These are phyloP conservation scores for Plantago ovata DNA, from an alignment of 257 asterid genomes.

Conservation along the genomic window DNA sequence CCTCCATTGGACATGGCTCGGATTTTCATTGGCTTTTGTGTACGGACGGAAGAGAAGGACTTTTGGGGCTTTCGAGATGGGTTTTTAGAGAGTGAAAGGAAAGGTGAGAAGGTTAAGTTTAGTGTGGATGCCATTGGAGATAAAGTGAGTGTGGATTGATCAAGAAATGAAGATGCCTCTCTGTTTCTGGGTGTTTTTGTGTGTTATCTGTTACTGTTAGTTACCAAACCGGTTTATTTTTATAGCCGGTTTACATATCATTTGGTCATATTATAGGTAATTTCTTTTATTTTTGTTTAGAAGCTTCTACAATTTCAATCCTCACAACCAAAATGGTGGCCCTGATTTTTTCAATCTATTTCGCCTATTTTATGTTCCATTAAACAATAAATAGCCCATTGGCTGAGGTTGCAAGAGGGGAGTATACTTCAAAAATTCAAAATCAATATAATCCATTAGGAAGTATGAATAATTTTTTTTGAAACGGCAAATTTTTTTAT, in stretches of 20 bases:
- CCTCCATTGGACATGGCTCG: slow-evolving; percentile 26
- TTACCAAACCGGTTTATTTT: slow-evolving; percentile 6
- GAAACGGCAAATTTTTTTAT: no score
- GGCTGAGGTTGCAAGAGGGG: no score
- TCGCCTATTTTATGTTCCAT: no score
- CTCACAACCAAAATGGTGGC: no score
- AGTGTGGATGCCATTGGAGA: slow-evolving; percentile 53
- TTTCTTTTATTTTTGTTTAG: not conserved
- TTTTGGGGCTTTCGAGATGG: slow-evolving; percentile 15
- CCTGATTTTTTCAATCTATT: no score
- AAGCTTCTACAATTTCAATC: no score
- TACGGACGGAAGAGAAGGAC: slow-evolving; percentile 3
- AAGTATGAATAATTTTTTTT: no score
- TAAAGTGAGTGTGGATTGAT: not conserved
- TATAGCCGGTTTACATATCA: slow-evolving; percentile 1
- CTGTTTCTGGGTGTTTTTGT: not conserved
- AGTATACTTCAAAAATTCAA: no score
- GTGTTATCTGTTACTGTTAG: slow-evolving; percentile 14
- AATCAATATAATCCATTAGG: no score
- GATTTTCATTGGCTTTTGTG: slow-evolving; percentile 20
- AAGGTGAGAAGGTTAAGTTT: slow-evolving; percentile 33
- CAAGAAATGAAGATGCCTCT: not conserved
- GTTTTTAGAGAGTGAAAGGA: slow-evolving; percentile 30
- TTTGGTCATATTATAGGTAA: not conserved
- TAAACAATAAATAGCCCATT: no score